phyloP scores from a whole-genome alignment of 2,329 filamentous ascomycete genomes.

The Ophioceras dolichostomum region DNA sequence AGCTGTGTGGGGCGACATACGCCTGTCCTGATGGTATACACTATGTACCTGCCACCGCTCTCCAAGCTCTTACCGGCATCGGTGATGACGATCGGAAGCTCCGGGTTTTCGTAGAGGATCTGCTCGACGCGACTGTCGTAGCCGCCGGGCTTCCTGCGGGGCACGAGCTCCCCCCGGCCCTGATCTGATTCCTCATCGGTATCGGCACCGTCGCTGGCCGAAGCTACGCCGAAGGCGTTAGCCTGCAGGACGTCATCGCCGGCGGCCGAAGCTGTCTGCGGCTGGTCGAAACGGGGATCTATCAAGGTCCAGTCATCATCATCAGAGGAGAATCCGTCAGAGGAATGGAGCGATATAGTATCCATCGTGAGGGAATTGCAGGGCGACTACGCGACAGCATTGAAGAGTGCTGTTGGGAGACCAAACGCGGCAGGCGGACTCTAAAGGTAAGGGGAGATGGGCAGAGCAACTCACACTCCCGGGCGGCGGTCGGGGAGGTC shows the following conservation, averaged over 20 bases:
- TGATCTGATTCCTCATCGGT: slow-evolving; percentile 35
- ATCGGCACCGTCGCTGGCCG: slow-evolving; percentile 25
- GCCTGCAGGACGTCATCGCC: slow-evolving; percentile 51
- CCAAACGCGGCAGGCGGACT: no score
- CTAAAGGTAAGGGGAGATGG: no score
- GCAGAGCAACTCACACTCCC: slow-evolving; percentile 41
- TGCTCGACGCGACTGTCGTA: slow-evolving; percentile 96
- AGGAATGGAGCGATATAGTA: no score
- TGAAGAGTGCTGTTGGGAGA: no score
- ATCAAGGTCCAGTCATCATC: slow-evolving; percentile 29
- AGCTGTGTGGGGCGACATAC: slow-evolving; percentile 31
- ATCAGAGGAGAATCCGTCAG: no score
- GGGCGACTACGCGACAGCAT: no score
- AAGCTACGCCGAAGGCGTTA: slow-evolving; percentile 15
- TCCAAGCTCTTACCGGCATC: slow-evolving; percentile 93
- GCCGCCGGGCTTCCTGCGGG: slow-evolving; percentile 64
- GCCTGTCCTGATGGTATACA: slow-evolving; percentile 92
- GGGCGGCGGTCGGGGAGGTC: slow-evolving; percentile 42
- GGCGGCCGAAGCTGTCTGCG: slow-evolving; percentile 59
- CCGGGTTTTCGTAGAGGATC: slow-evolving; percentile 89
- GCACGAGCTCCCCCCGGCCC: slow-evolving; percentile 28
- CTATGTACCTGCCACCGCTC: slow-evolving; percentile 85
- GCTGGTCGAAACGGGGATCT: slow-evolving; percentile 50
- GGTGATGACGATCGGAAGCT: slow-evolving; percentile 80
- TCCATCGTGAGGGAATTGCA: slow-evolving; percentile 8